A percentile compares a stretch with the other conserved stretches of the same genome.
Evolutionary conservation across 2,329 filamentous ascomycete genomes (phyloP).

Genomic region (Scytalidium sp.): DNA sequence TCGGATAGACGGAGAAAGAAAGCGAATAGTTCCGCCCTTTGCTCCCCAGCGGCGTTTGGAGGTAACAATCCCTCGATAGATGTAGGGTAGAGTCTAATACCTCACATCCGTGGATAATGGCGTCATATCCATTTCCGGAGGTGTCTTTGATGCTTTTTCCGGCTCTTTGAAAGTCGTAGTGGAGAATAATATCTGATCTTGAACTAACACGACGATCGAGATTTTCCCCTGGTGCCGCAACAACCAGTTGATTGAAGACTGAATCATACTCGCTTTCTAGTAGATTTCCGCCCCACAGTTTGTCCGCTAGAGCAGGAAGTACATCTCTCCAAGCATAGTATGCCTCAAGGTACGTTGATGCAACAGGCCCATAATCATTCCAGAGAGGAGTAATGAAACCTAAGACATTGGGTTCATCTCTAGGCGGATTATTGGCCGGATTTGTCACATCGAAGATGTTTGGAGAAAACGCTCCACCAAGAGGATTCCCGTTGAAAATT

Average conservation of each 20-base stretch:
- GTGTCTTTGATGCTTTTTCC: constrained; percentile 27
- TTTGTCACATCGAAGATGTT: constrained; percentile 48
- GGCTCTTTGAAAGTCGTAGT: constrained; percentile 32
- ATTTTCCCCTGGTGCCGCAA: constrained; percentile 43
- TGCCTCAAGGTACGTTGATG: constrained; percentile 46
- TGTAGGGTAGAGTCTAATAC: neutral
- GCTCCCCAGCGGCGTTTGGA: constrained; percentile 41
- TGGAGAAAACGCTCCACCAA: constrained; percentile 42
- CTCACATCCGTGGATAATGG: constrained; percentile 25
- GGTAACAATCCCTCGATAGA: neutral
- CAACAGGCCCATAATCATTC: constrained; percentile 53
- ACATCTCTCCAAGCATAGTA: constrained; percentile 50
- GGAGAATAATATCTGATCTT: constrained; percentile 30
- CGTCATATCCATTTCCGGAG: constrained; percentile 40
- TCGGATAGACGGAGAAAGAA: constrained; percentile 37
- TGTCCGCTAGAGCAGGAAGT: constrained; percentile 48
- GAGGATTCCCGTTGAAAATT: constrained; percentile 40
- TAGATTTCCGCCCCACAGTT: constrained; percentile 50
- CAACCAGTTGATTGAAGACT: constrained; percentile 36
- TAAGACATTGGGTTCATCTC: constrained; percentile 36
- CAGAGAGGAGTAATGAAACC: constrained; percentile 49
- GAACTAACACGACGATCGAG: constrained; percentile 41
- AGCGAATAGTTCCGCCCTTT: constrained; percentile 58
- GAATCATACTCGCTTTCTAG: constrained; percentile 34
- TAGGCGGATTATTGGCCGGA: constrained; percentile 42